Percentiles rank a stretch among this genome's conserved stretches.
These are phyloP conservation scores for Hyaloscypha bicolor DNA, from an alignment of 495 filamentous ascomycete genomes.

Conservation along the genomic window DNA sequence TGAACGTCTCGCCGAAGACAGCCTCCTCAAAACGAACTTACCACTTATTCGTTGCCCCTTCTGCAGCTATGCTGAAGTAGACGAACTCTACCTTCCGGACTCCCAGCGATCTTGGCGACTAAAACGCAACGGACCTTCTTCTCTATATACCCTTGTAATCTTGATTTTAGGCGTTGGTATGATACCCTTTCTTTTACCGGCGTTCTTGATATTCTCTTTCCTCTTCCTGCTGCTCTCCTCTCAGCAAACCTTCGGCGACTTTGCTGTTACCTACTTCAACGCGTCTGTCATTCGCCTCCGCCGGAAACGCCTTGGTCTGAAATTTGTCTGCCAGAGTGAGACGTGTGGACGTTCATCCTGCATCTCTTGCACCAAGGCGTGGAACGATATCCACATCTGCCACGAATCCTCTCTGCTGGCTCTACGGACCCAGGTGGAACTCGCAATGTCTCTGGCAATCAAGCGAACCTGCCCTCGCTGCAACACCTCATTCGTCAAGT, in stretches of 20 bases:
- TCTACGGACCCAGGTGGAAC: constrained; percentile 84
- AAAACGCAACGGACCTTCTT: constrained; percentile 39
- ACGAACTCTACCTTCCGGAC: constrained; percentile 70
- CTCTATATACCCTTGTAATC: constrained; percentile 48
- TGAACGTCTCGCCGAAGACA: constrained; percentile 72
- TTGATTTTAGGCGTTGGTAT: constrained; percentile 42
- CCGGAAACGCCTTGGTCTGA: constrained; percentile 64
- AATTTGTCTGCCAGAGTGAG: constrained; percentile 72
- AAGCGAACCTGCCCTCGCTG: constrained; percentile 95
- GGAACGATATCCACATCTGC: constrained; percentile 75
- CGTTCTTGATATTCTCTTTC: constrained; percentile 45
- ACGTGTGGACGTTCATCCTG: constrained; percentile 72
- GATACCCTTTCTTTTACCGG: constrained; percentile 55
- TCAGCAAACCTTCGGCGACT: constrained; percentile 36
- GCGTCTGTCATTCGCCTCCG: constrained; percentile 63
- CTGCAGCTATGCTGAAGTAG: constrained; percentile 86
- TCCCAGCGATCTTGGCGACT: constrained; percentile 48
- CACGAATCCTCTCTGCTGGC: constrained; percentile 81
- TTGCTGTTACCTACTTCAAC: constrained; percentile 45
- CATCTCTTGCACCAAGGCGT: constrained; percentile 67
- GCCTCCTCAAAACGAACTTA: constrained; percentile 67
- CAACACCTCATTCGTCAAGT: constrained; percentile 88
- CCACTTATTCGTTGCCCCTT: constrained; percentile 87
- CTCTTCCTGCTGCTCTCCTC: constrained; percentile 43
- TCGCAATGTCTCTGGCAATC: constrained; percentile 87